These are phyloP conservation scores for Candida andamanensis DNA, from an alignment of 805 yeast genomes.

Conservation along the genomic window DNA sequence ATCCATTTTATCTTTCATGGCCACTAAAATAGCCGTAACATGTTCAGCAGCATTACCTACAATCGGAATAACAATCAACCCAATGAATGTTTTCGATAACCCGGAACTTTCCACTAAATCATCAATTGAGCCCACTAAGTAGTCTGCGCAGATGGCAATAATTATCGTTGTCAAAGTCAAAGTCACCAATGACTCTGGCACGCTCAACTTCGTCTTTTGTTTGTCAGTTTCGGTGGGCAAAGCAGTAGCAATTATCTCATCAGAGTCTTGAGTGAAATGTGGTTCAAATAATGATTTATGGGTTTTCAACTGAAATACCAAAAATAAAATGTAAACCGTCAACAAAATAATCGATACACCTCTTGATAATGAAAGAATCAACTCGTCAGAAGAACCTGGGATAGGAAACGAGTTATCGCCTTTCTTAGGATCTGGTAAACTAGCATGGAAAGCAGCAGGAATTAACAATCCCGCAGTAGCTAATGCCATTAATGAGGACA, in stretches of 20 bases:
- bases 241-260: constrained; percentile 30
- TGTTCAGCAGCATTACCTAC: constrained; percentile 99
- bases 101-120: constrained; percentile 80
- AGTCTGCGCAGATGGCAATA: constrained; percentile 90
- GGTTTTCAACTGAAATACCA: constrained; percentile 84
- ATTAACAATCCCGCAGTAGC: constrained; percentile 84
- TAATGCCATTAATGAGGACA: constrained; percentile 89
- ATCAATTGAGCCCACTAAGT: constrained; percentile 89
- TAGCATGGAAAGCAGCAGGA: constrained; percentile 94
- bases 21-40: constrained; percentile 93
- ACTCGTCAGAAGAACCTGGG: constrained; percentile 35
- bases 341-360: constrained; percentile 80
- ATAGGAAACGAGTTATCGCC: constrained; percentile 35
- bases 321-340: constrained; percentile 68
- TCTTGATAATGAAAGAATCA: constrained; percentile 72
- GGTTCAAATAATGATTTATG: constrained; percentile 77
- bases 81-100: constrained; percentile 90
- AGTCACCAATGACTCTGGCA: constrained; percentile 48
- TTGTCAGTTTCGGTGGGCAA: constrained; percentile 16
- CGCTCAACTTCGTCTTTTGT: constrained; percentile 34
- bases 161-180: constrained; percentile 65
- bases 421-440: constrained; percentile 46
- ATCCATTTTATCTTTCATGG: constrained; percentile 95
- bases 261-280: constrained; percentile 31
- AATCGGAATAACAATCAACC: constrained; percentile 88